Evolutionary conservation across 306 rosid genomes (phyloP).

Genomic region (Vigna radiata): DNA sequence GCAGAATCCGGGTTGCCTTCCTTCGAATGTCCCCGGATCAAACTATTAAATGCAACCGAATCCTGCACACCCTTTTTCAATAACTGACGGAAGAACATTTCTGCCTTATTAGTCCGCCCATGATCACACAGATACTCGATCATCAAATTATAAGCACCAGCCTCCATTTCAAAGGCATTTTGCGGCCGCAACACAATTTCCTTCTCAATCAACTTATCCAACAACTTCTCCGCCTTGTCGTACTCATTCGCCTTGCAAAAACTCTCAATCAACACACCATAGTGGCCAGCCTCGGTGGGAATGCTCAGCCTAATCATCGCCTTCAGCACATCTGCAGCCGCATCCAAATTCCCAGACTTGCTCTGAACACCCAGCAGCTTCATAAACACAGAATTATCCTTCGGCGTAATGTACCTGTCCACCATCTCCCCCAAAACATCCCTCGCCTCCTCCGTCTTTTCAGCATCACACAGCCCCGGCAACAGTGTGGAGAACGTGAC

Average conservation of each 20-base stretch:
- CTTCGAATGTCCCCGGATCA: constrained; percentile 80
- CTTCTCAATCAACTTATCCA: constrained; percentile 85
- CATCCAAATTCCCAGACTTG: constrained; percentile 78
- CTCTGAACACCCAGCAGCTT: constrained; percentile 67
- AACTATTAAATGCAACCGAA: constrained; percentile 75
- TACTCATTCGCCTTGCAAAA: constrained; percentile 74
- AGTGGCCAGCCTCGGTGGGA: constrained; percentile 92
- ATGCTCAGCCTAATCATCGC: constrained; percentile 81
- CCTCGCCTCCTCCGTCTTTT: constrained; percentile 62
- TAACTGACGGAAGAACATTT: constrained; percentile 76
- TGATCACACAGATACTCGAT: constrained; percentile 73
- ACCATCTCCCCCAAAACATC: constrained; percentile 79
- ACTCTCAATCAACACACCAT: constrained; percentile 79
- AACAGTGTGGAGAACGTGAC: constrained; percentile 75
- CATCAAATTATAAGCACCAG: constrained; percentile 79
- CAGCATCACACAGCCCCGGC: constrained; percentile 84
- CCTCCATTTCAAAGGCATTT: constrained; percentile 68
- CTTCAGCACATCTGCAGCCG: constrained; percentile 76
- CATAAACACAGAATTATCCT: constrained; percentile 75
- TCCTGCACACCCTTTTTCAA: constrained; percentile 85
- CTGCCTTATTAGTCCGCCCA: constrained; percentile 82
- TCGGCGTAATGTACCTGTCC: constrained; percentile 66
- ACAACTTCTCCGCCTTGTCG: constrained; percentile 72
- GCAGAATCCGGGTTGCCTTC: constrained; percentile 93
- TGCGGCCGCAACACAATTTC: constrained; percentile 76